Conservation (phyloP, 306 rosid species). For the Prunus mira region DNA sequence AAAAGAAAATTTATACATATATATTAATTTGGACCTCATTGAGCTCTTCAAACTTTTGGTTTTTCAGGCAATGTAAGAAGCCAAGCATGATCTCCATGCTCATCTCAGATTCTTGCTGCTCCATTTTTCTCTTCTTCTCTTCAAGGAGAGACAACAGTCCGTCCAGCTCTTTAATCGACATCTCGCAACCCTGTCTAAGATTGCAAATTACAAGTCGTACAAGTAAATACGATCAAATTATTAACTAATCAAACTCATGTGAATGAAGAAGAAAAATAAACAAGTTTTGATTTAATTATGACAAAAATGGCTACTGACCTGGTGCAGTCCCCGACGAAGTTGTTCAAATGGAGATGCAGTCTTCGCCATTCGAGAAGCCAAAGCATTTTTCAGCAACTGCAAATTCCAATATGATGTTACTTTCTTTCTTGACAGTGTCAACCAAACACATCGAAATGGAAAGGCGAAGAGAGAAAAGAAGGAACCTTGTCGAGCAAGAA, state of each 20-base stretch:
- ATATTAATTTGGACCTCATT: constrained; percentile 45
- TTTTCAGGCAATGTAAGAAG: constrained; percentile 63
- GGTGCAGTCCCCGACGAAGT: constrained; percentile 26
- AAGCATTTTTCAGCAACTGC: constrained; percentile 28
- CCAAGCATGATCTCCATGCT: constrained; percentile 66
- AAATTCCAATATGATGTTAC: background rate
- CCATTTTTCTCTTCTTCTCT: constrained; percentile 77
- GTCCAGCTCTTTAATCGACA: constrained; percentile 68
- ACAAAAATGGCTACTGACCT: constrained; percentile 26
- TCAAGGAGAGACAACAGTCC: constrained; percentile 57
- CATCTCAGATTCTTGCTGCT: constrained; percentile 73
- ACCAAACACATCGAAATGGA: background rate
- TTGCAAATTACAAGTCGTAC: constrained; percentile 1
- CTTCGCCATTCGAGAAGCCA: constrained; percentile 11
- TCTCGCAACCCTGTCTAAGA: constrained; percentile 64
- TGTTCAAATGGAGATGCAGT: constrained; percentile 29
- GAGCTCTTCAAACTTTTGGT: constrained; percentile 68
- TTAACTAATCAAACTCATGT: background rate
- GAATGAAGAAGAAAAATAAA: background rate
- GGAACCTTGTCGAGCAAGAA: constrained; percentile 75
- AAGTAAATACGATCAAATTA: background rate
- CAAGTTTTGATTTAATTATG: background rate
- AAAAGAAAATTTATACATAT: background rate
- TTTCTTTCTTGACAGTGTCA: constrained; percentile 1
- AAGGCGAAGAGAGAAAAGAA: background rate